Conservation (phyloP, 2,329 filamentous ascomycete genomes). For the Phialophora verrucosa region DNA sequence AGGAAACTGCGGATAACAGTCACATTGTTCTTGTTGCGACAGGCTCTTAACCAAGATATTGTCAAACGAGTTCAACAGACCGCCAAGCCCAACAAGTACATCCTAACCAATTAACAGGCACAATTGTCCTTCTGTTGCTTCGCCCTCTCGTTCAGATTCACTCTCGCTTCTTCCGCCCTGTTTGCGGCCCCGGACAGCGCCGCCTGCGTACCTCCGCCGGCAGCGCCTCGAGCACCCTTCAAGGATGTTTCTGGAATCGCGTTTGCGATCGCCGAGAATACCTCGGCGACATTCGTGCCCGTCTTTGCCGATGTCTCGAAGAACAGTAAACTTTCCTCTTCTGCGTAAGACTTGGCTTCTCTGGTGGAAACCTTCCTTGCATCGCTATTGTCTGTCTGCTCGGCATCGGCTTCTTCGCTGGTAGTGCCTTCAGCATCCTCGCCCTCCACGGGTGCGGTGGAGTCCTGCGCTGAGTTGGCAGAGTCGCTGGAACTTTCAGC, state of each 20-base stretch:
- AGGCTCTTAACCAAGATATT: not conserved
- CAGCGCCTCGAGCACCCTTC: slow-evolving; percentile 69
- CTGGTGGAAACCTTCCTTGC: slow-evolving; percentile 88
- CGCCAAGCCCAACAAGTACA: not conserved
- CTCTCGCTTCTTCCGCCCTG: slow-evolving; percentile 63
- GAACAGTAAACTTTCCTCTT: slow-evolving; percentile 92
- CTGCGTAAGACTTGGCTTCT: slow-evolving; percentile 89
- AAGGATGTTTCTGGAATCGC: slow-evolving; percentile 96
- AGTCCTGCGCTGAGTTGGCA: slow-evolving; percentile 37
- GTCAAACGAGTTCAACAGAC: not conserved
- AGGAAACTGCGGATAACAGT: not conserved
- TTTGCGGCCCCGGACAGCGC: slow-evolving; percentile 60
- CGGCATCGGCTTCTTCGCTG: slow-evolving; percentile 53
- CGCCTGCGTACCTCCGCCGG: slow-evolving; percentile 62
- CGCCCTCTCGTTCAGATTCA: slow-evolving; percentile 78
- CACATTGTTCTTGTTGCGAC: not conserved
- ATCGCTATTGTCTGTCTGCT: slow-evolving; percentile 69
- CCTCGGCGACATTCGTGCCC: slow-evolving; percentile 89
- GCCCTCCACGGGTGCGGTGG: slow-evolving; percentile 47
- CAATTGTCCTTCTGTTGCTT: slow-evolving; percentile 85
- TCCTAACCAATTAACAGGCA: slow-evolving; percentile 67
- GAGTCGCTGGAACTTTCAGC: slow-evolving; percentile 59
- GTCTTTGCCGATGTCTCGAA: slow-evolving; percentile 99
- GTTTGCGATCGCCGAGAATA: slow-evolving; percentile 98
- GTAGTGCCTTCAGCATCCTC: slow-evolving; percentile 30